A percentile compares a stretch with the other conserved stretches of the same genome.
phyloP scores from a whole-genome alignment of 768 basidiomycete species.

The Cystobasidiopsis lactophilus region DNA sequence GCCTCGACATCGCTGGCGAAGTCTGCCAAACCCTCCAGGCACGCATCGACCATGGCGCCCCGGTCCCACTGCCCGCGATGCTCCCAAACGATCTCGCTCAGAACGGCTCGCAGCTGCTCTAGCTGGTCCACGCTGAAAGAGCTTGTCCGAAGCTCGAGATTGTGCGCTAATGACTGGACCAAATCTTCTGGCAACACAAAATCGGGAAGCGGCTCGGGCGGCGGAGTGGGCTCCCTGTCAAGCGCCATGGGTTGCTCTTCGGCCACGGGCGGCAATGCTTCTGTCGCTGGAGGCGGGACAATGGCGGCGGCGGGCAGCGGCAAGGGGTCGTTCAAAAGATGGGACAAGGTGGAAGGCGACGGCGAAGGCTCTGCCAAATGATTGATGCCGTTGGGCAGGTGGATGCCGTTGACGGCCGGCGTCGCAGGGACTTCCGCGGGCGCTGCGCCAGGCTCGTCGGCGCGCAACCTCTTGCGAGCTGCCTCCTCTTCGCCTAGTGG shows the following conservation, averaged over 20 bases:
- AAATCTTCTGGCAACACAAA: conserved; percentile 42
- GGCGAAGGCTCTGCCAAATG: conserved; percentile 1
- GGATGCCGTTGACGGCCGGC: too few relatives aligned
- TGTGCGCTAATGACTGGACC: conserved; percentile 32
- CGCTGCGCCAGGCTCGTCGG: too few relatives aligned
- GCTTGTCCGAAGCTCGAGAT: conserved; percentile 36
- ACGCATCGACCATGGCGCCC: conserved; percentile 37
- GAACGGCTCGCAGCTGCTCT: conserved; percentile 74
- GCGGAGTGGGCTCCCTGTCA: not conserved
- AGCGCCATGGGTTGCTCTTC: not conserved
- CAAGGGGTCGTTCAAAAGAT: not conserved
- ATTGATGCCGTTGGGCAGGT: too few relatives aligned
- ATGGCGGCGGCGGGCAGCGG: not conserved
- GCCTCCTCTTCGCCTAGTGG: not conserved
- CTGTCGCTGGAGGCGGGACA: not conserved
- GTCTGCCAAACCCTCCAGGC: conserved; percentile 36
- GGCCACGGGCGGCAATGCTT: conserved; percentile 5
- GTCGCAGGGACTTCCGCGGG: too few relatives aligned
- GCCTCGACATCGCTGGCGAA: conserved; percentile 27
- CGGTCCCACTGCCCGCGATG: conserved; percentile 67
- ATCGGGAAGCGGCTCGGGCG: conserved; percentile 25
- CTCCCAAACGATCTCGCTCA: conserved; percentile 60
- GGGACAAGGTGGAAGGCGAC: conserved; percentile 6
- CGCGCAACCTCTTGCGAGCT: not conserved
- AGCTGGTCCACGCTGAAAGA: conserved; percentile 62